Evolutionary conservation across 1,139 yeast species (phyloP), one percentile per base, ranked within the genome.

Genomic region (Ogataea hybrid): DNA sequence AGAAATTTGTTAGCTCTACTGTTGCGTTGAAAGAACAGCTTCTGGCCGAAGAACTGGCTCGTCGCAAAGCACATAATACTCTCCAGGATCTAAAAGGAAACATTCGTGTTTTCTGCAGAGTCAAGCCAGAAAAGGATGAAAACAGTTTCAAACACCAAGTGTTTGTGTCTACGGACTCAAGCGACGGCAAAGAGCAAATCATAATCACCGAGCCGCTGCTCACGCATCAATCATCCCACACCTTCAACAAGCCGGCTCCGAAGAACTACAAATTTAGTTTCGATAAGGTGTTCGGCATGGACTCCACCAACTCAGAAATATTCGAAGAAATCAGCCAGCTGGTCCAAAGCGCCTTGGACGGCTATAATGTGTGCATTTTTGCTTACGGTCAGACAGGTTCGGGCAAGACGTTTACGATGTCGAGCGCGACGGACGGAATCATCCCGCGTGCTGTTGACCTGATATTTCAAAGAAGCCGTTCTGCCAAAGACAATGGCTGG

Each of bases 371-470:
- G 4, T 89, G 97, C 61, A 89, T 92, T 2, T 89, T 92, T 68
- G 96, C 98, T 0, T 92, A 92, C 63, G 98, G 98, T 0, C 98
- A 92, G 64, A 92, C 98, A 0, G 97, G 98, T 0, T 89, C 97
- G 0, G 98, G 98, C 4, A 92, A 92, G 60, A 90, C 97, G 0
- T 83, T 68, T 60, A 92, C 98, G 0, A 92, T 92, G 98, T 77
- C 94, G 1, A 74, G 73, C 33, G 68, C 77, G 0, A 54, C 64
- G 3, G 83, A 81, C 56, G 98, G 98, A 17, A 80, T 92, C 72
- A 87, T 90, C 25, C 90, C 96, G 1, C 68, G 79, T 17, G 85
- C 97, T 0, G 73, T 90, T 4, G 63, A 68, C 6, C 87, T 84
- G 56, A 84, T 92, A 5, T 90, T 88, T 57, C 66, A 73, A 20